Base-by-base conservation (phyloP, 805 yeast genomes). In the Tanozyma kutaoensis region DNA sequence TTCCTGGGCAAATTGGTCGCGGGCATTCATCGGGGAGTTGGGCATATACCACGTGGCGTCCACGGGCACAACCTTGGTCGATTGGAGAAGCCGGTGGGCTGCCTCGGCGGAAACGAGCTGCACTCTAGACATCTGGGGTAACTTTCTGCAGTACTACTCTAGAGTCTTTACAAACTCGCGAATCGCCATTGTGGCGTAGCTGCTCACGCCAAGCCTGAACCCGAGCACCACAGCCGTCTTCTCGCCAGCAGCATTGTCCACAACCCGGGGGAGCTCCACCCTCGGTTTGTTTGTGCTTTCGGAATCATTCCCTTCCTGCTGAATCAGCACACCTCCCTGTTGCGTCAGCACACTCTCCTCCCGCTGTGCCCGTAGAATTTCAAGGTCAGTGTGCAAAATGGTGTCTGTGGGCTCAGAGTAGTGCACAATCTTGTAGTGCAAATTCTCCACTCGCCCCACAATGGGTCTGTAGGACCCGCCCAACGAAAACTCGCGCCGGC, bases 11-110 rank as follows among this genome's bases (percentile, higher is more conserved):
- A 64, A 76, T 46, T 84, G 82, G 13, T 64, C 58, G 21, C 48
- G 50, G 0, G 77, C 86, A 36, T 69, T 61, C 24, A 68, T 60
- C 8, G 76, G 74, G 22, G 55, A 58, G 42, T 74, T 76, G 25
- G 97, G 95, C 70, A 88, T 66, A 50, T 74, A 84, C 96, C 97
- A 91, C 0, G 96, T 75, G 4, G 93, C 72, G 49, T 88, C 98
- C 13, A 88, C 57, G 1, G 94, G 76, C 8, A 77, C 44, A 9
- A 55, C 52, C 22, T 7, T 5, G 17, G 17, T 7, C 17, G 17
- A 15, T n/a, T 18, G 20, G 20, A 18, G 20, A 18, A 18, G 20
- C 20, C 10, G 8, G 9, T 10, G 10, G 20, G 20, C 20, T 8
- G 20, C 20, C 20, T 18, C 20, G 20, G 20, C 20, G 20, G 20